A percentile compares a stretch with the other conserved stretches of the same genome.
phyloP scores from a whole-genome alignment of 192 early-diverging fungal species.

The Coemansia biformis region DNA sequence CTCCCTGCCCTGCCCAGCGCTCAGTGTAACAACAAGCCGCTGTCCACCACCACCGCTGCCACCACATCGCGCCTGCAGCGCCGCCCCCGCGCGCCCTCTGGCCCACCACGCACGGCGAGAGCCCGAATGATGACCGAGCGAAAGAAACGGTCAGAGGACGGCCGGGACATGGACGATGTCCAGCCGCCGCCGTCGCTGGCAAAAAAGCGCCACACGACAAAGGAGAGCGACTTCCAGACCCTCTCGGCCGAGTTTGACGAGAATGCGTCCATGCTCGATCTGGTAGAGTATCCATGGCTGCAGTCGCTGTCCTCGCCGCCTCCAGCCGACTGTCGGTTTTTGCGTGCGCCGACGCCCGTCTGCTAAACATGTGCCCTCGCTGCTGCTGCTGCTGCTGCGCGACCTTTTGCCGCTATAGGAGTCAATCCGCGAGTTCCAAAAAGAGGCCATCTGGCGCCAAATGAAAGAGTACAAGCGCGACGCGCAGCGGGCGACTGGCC shows the following conservation, averaged over 20 bases:
- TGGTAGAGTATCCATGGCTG: conserved; percentile 30
- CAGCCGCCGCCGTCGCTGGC: conserved; percentile 41
- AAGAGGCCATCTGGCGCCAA: conserved; percentile 63
- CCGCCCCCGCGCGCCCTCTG: too few species aligned
- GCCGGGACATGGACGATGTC: conserved; percentile 33
- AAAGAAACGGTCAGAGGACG: conserved; percentile 49
- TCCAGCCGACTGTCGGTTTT: too few species aligned
- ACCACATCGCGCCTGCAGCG: too few species aligned
- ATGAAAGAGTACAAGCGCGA: conserved; percentile 64
- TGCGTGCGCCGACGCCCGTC: too few species aligned
- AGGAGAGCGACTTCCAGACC: conserved; percentile 32
- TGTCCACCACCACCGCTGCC: too few species aligned
- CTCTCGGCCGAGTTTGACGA: conserved; percentile 42
- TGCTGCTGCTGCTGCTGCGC: not conserved
- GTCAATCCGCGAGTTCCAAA: conserved; percentile 54
- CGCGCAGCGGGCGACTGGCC: conserved; percentile 42
- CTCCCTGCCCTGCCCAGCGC: too few species aligned
- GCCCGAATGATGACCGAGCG: conserved; percentile 47
- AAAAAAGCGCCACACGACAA: conserved; percentile 47
- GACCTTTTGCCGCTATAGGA: conserved; percentile 20
- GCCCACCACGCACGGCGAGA: too few species aligned
- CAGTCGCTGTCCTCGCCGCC: too few species aligned
- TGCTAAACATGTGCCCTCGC: not conserved
- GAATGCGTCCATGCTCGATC: conserved; percentile 39
- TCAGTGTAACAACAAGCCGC: too few species aligned